phyloP scores from a whole-genome alignment of 2,329 filamentous ascomycete species.

The Nigrospora oryzae region DNA sequence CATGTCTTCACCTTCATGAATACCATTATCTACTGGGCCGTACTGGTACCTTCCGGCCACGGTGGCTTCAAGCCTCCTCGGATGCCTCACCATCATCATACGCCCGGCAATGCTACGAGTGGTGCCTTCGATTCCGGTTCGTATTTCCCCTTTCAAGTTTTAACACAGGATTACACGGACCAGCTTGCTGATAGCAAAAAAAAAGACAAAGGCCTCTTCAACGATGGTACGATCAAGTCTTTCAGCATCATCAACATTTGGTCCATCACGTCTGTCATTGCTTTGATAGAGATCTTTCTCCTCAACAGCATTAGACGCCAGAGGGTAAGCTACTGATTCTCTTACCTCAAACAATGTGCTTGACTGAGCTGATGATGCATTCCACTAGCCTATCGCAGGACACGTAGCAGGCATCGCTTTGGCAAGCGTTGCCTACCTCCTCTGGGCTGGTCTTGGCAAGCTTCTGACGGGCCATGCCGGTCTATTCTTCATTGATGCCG shows the following conservation, averaged over 20 bases:
- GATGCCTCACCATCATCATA: constrained; percentile 11
- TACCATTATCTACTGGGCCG: constrained; percentile 38
- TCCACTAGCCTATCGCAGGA: constrained; percentile 30
- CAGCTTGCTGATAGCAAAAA: constrained; percentile 2
- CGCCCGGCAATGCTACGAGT: constrained; percentile 7
- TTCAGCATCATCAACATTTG: constrained; percentile 39
- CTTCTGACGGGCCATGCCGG: constrained; percentile 33
- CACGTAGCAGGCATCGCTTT: constrained; percentile 33
- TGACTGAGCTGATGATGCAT: not conserved
- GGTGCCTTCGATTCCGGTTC: not conserved
- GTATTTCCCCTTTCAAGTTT: no score
- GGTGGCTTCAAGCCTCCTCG: constrained; percentile 19
- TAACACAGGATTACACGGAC: no score
- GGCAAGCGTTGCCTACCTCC: constrained; percentile 35
- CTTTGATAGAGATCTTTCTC: constrained; percentile 34
- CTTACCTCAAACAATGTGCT: not conserved
- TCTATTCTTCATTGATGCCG: constrained; percentile 43
- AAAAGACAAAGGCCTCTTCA: constrained; percentile 38
- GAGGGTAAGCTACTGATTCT: constrained; percentile 24
- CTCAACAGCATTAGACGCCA: constrained; percentile 47
- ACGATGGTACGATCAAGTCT: constrained; percentile 35
- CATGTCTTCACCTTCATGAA: constrained; percentile 41
- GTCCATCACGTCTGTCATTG: constrained; percentile 31
- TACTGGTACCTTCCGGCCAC: constrained; percentile 27
- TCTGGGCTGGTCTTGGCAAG: constrained; percentile 39